These are phyloP conservation scores for Elaeis oleifera DNA, from an alignment of 202 grass and related monocot genomes.

Conservation along the genomic window DNA sequence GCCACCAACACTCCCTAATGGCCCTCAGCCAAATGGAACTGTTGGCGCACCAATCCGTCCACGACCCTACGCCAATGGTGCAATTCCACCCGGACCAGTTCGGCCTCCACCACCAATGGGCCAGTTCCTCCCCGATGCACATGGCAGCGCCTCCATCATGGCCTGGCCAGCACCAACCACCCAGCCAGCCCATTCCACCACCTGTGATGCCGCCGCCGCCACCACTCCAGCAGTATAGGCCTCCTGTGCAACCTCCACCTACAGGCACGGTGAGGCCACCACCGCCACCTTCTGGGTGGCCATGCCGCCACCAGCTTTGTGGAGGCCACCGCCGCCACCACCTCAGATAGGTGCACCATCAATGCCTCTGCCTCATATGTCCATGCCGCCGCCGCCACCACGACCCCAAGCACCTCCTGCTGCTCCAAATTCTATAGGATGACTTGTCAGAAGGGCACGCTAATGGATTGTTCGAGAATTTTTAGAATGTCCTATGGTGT, in stretches of 20 bases:
- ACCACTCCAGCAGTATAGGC: slow-evolving; percentile 40
- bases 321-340: slow-evolving; percentile 4
- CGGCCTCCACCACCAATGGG: slow-evolving; percentile 38
- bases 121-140: slow-evolving; percentile 53
- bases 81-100: slow-evolving; percentile 21
- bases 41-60: slow-evolving; percentile 41
- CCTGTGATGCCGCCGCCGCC: slow-evolving; percentile 29
- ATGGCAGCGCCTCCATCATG: slow-evolving; percentile 38
- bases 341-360: slow-evolving; percentile 2
- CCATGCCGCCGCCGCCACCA: not conserved
- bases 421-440: too few relatives aligned
- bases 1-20: slow-evolving; percentile 44
- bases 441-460: too few relatives aligned
- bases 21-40: slow-evolving; percentile 4
- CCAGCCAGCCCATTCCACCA: slow-evolving; percentile 17
- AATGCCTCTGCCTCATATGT: not conserved
- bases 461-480: too few relatives aligned
- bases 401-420: too few relatives aligned
- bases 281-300: slow-evolving; percentile 20
- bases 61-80: slow-evolving; percentile 46
- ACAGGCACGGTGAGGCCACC: slow-evolving; percentile 46
- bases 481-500: too few relatives aligned
- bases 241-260: slow-evolving; percentile 39
- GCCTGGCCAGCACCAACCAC: slow-evolving; percentile 21
- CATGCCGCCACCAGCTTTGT: not conserved